Evolutionary conservation across 106 monocot genomes (phyloP).

Genomic region (Xerophyta viscosa): DNA sequence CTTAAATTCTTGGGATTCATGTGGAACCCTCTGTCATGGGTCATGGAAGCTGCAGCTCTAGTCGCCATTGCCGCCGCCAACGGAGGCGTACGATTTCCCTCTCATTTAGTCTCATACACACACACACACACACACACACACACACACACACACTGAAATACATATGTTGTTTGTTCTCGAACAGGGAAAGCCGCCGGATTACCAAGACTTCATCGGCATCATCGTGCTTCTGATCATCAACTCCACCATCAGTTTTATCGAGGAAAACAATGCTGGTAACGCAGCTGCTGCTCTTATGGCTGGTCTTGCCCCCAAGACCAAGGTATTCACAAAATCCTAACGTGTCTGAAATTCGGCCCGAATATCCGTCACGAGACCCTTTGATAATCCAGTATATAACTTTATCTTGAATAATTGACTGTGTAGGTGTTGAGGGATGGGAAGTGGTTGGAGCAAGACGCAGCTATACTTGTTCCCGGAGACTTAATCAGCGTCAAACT

Average conservation of each 20-base stretch:
- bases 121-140: no score
- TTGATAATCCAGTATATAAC: no score
- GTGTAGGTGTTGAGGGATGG: conserved; percentile 47
- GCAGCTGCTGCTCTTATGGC: conserved; percentile 89
- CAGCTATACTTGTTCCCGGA: conserved; percentile 36
- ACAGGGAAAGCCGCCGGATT: conserved; percentile 51
- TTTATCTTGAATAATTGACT: no score
- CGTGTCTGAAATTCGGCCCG: no score
- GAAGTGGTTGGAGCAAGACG: conserved; percentile 66
- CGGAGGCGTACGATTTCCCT: conserved; percentile 31
- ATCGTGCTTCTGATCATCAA: conserved; percentile 61
- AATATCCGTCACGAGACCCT: no score
- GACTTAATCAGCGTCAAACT: conserved; percentile 46
- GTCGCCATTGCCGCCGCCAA: conserved; percentile 60
- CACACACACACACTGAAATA: no score
- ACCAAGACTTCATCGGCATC: conserved; percentile 68
- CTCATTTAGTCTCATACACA: no score
- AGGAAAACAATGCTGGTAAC: conserved; percentile 78
- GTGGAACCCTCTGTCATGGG: conserved; percentile 84
- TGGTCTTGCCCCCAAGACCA: conserved; percentile 75
- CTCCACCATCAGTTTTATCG: conserved; percentile 77
- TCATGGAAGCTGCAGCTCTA: conserved; percentile 63
- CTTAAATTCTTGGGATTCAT: conserved; percentile 67
- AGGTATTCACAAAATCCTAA: no score
- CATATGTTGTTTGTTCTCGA: no score